Evolutionary conservation across 352 stramenopile genomes (phyloP).

Genomic region (Phytophthora cryptogea): DNA sequence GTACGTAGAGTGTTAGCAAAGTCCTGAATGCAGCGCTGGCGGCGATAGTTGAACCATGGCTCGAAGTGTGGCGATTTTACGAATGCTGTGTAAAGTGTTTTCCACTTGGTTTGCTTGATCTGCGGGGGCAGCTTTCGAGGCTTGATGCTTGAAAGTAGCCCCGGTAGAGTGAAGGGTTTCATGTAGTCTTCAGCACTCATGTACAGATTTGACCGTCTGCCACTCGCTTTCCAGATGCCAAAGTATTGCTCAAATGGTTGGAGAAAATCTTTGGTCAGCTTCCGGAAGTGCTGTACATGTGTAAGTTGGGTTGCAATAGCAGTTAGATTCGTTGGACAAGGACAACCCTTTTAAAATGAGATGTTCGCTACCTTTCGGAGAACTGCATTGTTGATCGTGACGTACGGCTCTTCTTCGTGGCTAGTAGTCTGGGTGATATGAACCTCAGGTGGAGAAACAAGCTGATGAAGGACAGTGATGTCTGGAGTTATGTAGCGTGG

Average conservation of each 20-base stretch:
- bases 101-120: constrained; percentile 74
- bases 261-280: constrained; percentile 86
- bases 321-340: not conserved
- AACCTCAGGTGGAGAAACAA: constrained; percentile 58
- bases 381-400: constrained; percentile 87
- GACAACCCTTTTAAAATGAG: not conserved
- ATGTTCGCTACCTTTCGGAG: constrained; percentile 58
- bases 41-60: constrained; percentile 76
- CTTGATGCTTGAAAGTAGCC: constrained; percentile 65
- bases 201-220: constrained; percentile 67
- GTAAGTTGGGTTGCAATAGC: not conserved
- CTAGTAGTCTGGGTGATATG: constrained; percentile 52
- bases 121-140: constrained; percentile 55
- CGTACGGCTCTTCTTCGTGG: constrained; percentile 64
- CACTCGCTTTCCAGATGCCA: constrained; percentile 73
- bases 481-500: constrained; percentile 64
- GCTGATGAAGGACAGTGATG: constrained; percentile 59
- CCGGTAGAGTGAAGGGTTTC: constrained; percentile 67
- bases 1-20: constrained; percentile 64
- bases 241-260: constrained; percentile 90
- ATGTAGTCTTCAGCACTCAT: constrained; percentile 70
- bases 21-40: constrained; percentile 67
- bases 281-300: constrained; percentile 72
- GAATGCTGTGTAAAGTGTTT: constrained; percentile 71
- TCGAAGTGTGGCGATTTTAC: constrained; percentile 73